Evolutionary conservation across 306 rosid species (phyloP), one percentile per base, ranked within the genome.

Genomic region (Betula pendula): DNA sequence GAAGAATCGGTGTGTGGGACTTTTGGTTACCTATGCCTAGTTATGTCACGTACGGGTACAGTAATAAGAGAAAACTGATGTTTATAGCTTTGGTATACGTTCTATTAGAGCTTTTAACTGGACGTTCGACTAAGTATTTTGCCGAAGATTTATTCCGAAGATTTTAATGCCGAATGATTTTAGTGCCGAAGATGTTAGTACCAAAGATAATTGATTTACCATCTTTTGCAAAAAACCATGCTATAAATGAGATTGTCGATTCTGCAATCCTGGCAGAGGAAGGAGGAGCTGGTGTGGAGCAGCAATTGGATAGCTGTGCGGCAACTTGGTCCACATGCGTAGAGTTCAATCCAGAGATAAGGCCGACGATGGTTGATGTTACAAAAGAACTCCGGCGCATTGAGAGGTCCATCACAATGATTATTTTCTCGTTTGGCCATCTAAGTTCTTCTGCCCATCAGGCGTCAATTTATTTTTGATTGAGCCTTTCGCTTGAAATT

Each of bases 11-110:
- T 44, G 11, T 1, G 0, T 0, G 14, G 14, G 48, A 44, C 48
- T 44, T 0, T 1, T 0, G 13, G 48, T 44, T 44, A 0, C 13
- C 0, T 7, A 44, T 44, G 48, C 48, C 48, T 1, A 6, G 1
- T 13, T 44, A 44, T 44, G 0, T n/a, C 6, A 5, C 6, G 69
- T 6, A 58, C 58, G 9, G 51, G 45, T 10, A 33, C 10, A 1
- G 0, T 3, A 0, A 4, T 59, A 1, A n/a, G 63, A 67, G 35
- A 66, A 53, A 27, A 52, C 42, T 73, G 75, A 79, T 53, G 79
- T 73, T 17, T 72, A 17, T 51, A 35, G 6, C 33, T 79, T 79
- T 35, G 74, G 78, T 53, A 11, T 53, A 0, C n/a, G 27, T 53
- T 53, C 60, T 53, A 2, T 3, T 20, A 8, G 29, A 53, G 1